These are phyloP conservation scores for Ogataea chonburiensis DNA, from an alignment of 805 yeast species.

Conservation along the genomic window DNA sequence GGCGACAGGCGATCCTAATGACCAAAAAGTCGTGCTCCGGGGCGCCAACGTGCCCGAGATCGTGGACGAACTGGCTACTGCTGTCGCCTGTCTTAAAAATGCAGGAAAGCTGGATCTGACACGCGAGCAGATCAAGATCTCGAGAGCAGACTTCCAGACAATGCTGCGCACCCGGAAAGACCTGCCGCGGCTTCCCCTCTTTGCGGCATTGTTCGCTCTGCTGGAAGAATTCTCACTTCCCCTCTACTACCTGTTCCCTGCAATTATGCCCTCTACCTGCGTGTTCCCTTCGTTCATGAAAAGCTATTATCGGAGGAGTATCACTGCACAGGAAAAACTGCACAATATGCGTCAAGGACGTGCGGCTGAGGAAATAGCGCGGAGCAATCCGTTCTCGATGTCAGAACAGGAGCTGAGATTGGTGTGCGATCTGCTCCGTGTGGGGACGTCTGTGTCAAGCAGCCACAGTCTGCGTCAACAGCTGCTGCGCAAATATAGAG, in stretches of 20 bases:
- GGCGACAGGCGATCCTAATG: slow-evolving; percentile 27
- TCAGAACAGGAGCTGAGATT: slow-evolving; percentile 38
- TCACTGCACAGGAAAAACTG: slow-evolving; percentile 25
- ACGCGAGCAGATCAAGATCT: slow-evolving; percentile 20
- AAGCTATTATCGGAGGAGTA: slow-evolving; percentile 35
- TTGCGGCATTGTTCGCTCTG: slow-evolving; percentile 51
- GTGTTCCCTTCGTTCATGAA: slow-evolving; percentile 48
- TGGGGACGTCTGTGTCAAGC: slow-evolving; percentile 27
- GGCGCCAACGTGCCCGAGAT: slow-evolving; percentile 17
- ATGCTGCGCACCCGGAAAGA: slow-evolving; percentile 51
- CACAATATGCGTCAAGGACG: slow-evolving; percentile 16
- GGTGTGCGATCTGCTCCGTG: slow-evolving; percentile 35
- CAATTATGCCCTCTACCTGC: slow-evolving; percentile 62
- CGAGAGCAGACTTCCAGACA: slow-evolving; percentile 48
- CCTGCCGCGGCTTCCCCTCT: slow-evolving; percentile 53
- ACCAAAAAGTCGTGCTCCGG: slow-evolving; percentile 19
- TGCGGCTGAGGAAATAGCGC: slow-evolving; percentile 28
- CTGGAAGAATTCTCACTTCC: slow-evolving; percentile 59
- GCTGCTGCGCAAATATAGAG: slow-evolving; percentile 41
- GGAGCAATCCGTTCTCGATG: slow-evolving; percentile 48
- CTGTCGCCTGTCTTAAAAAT: slow-evolving; percentile 25
- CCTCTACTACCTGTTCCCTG: slow-evolving; percentile 51
- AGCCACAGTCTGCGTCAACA: slow-evolving; percentile 37
- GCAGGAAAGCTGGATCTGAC: slow-evolving; percentile 17
- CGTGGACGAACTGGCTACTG: slow-evolving; percentile 27